These are phyloP conservation scores for Skeletonema tropicum DNA, from an alignment of 108 stramenopile species.

Conservation along the genomic window DNA sequence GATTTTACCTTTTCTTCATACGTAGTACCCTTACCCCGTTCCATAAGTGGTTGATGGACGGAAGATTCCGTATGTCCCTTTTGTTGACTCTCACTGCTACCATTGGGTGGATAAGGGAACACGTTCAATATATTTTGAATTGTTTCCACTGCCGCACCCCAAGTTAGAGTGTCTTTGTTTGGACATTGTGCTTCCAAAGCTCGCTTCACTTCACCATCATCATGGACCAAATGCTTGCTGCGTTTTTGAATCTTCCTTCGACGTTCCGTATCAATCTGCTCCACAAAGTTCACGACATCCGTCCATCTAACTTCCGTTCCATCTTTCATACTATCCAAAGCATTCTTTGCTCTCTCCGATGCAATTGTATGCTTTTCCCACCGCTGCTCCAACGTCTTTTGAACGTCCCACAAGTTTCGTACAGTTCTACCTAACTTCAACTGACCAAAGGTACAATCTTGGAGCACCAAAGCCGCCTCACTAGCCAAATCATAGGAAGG, in stretches of 20 bases:
- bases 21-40: conserved; percentile 74
- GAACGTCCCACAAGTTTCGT: conserved; percentile 72
- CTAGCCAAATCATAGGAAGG: conserved; percentile 92
- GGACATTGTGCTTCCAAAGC: conserved; percentile 2
- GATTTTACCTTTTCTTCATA: conserved; percentile 90
- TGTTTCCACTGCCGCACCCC: conserved; percentile 29
- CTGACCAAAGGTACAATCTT: conserved; percentile 86
- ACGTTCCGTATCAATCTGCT: conserved; percentile 50
- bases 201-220: conserved; percentile 17
- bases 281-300: conserved; percentile 63
- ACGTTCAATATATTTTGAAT: conserved; percentile 29
- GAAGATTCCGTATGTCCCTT: conserved; percentile 49
- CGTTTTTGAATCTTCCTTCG: conserved; percentile 53
- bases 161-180: conserved; percentile 9
- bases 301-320: conserved; percentile 45
- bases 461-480: conserved; percentile 90
- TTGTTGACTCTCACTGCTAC: conserved; percentile 21
- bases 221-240: neutral
- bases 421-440: conserved; percentile 72
- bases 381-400: conserved; percentile 66
- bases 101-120: conserved; percentile 31
- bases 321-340: conserved; percentile 53
- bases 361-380: conserved; percentile 79
- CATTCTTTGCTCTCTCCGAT: conserved; percentile 71
- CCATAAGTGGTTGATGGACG: conserved; percentile 71